phyloP scores from a whole-genome alignment of 257 asterid species.

The Voacanga thouarsii region DNA sequence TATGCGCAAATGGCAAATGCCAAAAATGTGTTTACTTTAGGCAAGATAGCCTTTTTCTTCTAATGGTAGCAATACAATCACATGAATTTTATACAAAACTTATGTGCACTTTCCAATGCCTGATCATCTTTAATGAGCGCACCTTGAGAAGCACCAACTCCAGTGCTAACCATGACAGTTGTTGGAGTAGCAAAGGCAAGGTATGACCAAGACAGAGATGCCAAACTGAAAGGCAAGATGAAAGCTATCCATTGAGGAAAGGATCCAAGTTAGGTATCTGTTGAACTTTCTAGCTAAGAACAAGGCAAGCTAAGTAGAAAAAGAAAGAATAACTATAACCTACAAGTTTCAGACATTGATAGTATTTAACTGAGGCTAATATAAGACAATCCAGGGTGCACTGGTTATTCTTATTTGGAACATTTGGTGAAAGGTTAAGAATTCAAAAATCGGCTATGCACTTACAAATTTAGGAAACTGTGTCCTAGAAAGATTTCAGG shows the following conservation, averaged over 20 bases:
- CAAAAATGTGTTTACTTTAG: background rate
- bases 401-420: too few species aligned
- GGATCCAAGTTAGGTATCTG: constrained; percentile 35
- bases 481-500: too few species aligned
- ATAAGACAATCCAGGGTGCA: too few species aligned
- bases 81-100: constrained; percentile 5
- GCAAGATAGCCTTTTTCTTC: background rate
- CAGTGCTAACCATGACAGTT: too few species aligned
- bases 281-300: constrained; percentile 21
- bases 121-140: too few species aligned
- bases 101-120: too few species aligned
- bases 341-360: background rate
- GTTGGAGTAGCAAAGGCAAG: too few species aligned
- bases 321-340: constrained; percentile 39
- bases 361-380: background rate
- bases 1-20: too few species aligned
- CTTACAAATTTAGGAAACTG: constrained; percentile 21
- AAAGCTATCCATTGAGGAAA: constrained; percentile 31
- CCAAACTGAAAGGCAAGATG: constrained; percentile 39
- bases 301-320: constrained; percentile 12
- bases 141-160: too few species aligned
- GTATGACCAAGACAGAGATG: constrained; percentile 23
- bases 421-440: too few species aligned
- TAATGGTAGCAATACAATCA: background rate
- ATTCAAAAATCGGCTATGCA: background rate